Percentiles rank a stretch among this genome's conserved stretches.
These are phyloP conservation scores for Metschnikowia orientalis DNA, from an alignment of 805 yeast species.

Conservation along the genomic window DNA sequence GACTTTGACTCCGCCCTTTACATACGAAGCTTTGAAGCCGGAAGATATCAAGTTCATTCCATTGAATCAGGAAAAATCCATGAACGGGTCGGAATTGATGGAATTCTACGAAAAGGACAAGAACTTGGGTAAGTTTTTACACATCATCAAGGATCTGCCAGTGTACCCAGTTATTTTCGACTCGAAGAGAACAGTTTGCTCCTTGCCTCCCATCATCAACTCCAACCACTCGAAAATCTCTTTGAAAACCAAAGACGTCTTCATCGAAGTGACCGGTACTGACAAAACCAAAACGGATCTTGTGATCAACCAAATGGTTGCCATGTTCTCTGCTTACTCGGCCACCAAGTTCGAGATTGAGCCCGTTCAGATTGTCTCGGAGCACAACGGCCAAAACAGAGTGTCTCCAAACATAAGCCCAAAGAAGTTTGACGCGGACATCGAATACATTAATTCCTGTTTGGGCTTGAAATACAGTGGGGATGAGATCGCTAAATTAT, in stretches of 20 bases:
- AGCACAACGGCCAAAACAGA: slow-evolving; percentile 74
- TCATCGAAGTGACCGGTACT: slow-evolving; percentile 91
- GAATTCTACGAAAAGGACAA: slow-evolving; percentile 89
- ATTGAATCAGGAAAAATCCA: slow-evolving; percentile 61
- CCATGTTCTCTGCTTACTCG: slow-evolving; percentile 93
- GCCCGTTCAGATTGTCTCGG: slow-evolving; percentile 80
- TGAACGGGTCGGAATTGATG: slow-evolving; percentile 76
- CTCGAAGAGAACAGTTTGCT: slow-evolving; percentile 68
- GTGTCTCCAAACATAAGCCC: slow-evolving; percentile 68
- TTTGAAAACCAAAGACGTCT: slow-evolving; percentile 77
- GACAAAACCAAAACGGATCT: slow-evolving; percentile 92
- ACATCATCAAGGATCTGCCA: slow-evolving; percentile 81
- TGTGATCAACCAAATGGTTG: slow-evolving; percentile 86
- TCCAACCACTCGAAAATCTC: slow-evolving; percentile 87
- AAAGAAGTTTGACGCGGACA: slow-evolving; percentile 68
- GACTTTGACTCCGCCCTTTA: slow-evolving; percentile 73
- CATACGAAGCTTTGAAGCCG: slow-evolving; percentile 82
- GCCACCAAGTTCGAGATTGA: slow-evolving; percentile 78
- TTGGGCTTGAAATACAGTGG: slow-evolving; percentile 75
- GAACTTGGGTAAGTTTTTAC: slow-evolving; percentile 83
- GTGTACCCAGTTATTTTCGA: slow-evolving; percentile 90
- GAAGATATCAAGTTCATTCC: slow-evolving; percentile 70
- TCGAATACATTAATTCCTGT: slow-evolving; percentile 84
- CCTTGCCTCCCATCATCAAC: slow-evolving; percentile 96
- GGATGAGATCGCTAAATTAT: slow-evolving; percentile 61